Evolutionary conservation across 73 alveolate genomes (phyloP), one percentile per base, ranked within the genome.

Genomic region (Effrenium voratum): DNA sequence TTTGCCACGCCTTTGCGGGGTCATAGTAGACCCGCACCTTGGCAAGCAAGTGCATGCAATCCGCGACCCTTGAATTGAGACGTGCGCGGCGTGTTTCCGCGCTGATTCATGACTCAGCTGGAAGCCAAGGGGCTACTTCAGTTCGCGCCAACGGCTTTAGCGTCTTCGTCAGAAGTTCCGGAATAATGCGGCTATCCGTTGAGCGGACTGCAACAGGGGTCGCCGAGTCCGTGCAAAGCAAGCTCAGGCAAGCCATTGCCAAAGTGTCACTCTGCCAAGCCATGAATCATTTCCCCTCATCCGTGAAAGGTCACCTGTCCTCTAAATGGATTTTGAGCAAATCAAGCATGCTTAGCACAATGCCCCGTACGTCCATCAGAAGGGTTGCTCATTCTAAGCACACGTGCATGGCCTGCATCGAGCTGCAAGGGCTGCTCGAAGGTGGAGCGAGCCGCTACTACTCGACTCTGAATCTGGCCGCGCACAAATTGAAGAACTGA

Each of bases 401-500:
- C n/a, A n/a, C n/a, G n/a, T n/a, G n/a, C 28, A 22, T n/a, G 22
- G 81, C 95, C 95, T 90, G 97, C 97, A 47, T 70, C 68, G 76
- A 90, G 97, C 97, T 90, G 97, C 87, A 92, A 52, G 24, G 98
- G 98, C 92, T 92, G 98, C 98, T 92, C 98, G 38, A 92, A 92
- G 60, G 98, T 92, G 19, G 98, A 92, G 16, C 98, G 90, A 0
- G 98, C 98, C 15, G 98, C 98, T 10, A 92, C 98, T 13, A 92
- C 91, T 24, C 98, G 98, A 50, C 92, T 92, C 82, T 92, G 98
- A 49, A 92, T 92, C 91, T 90, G 40, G 40, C 6, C 38, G 32
- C 63, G 19, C 19, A 13, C n/a, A 73, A 40, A 73, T 73, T 28
- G 26, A 50, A 13, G 30, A 73, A 38, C 26, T 28, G 84, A 73